Base-by-base conservation (phyloP, 2,329 filamentous ascomycete species). In the Arthrobotrys megalospora region DNA sequence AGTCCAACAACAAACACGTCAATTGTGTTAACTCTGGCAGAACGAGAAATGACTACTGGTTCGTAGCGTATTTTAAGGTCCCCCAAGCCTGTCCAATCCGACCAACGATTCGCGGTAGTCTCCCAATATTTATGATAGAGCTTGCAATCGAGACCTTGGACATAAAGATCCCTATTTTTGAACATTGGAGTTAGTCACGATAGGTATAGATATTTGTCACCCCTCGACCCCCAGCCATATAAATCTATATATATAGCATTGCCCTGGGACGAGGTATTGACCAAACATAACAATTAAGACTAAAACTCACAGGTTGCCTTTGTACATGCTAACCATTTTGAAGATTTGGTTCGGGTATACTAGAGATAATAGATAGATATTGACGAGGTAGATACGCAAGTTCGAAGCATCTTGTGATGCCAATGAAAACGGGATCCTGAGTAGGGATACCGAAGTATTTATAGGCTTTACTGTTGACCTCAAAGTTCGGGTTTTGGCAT, bases 1-100 rank as follows among this genome's bases (percentile, higher is more conserved):
- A 38, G 48, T 1, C 52, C 66, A 8, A 70, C 43, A 12, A 62
- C 41, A n/a, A 70, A 62, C 0, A 70, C 32, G n/a, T 70, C 66
- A 38, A 70, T n/a, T 1, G 14, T 60, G 19, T 32, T 68, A 8
- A 8, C 21, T 14, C 19, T 67, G 4, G 34, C 48, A 10, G 64
- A 38, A 32, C 66, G 52, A 32, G 52, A 10, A 3, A 70, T 36
- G 36, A 70, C 66, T 6, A 70, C 66, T 0, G 66, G 66, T 8
- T 62, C 66, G 24, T 70, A 70, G 38, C 50, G 66, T 14, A 43
- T 48, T 14, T 60, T 60, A 0, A 38, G 16, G 8, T 28, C 66
- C 14, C 7, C 52, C 8, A 62, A 0, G 7, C 38, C 19, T n/a
- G 47, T 14, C 66, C 52, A 70, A 14, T 41, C 34, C 10, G 10